Evolutionary conservation across 1,139 yeast genomes (phyloP), one percentile per base, ranked within the genome.

Genomic region (Maudiozyma humilis): DNA sequence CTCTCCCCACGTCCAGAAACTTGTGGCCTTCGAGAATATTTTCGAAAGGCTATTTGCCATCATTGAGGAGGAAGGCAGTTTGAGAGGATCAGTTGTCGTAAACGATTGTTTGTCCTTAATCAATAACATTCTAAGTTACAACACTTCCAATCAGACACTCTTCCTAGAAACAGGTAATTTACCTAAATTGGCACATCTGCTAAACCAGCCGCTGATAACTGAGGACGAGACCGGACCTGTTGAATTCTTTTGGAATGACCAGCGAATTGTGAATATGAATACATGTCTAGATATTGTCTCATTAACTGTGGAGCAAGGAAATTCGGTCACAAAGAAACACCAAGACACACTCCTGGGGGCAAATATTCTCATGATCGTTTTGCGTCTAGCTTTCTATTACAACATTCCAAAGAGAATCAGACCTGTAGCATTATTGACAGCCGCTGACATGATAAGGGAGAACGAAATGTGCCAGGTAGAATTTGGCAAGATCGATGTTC

Each of bases 11-110:
- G 81, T 91, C 35, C 98, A 93, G 61, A 89, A 89, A 59, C 69
- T 91, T 18, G 95, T 91, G 14, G 98, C 95, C 0, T 93, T 93
- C 59, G 97, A 91, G 62, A 89, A 87, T 51, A 83, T 95, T 0
- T 89, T 91, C 59, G 96, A 87, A 51, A 77, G 74, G 51, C 65
- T 89, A 15, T 88, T 91, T 55, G 72, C 70, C 34, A 83, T 91
- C 13, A 81, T 91, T 20, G 79, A 78, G 23, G 83, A 79, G 51
- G 97, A 91, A 62, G 96, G 96, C 16, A 96, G 96, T 0, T 73
- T 88, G 10, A 73, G 89, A 46, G 96, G 95, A 6, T 88, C 95
- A n/a, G 73, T 88, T 23, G 78, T 87, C 27, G 95, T 89, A 5
- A 93, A 85, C 58, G 97, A 93, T 64, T 86, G 96, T 61, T 68